These are phyloP conservation scores for Mycena venus DNA, from an alignment of 768 basidiomycete genomes.

Conservation along the genomic window DNA sequence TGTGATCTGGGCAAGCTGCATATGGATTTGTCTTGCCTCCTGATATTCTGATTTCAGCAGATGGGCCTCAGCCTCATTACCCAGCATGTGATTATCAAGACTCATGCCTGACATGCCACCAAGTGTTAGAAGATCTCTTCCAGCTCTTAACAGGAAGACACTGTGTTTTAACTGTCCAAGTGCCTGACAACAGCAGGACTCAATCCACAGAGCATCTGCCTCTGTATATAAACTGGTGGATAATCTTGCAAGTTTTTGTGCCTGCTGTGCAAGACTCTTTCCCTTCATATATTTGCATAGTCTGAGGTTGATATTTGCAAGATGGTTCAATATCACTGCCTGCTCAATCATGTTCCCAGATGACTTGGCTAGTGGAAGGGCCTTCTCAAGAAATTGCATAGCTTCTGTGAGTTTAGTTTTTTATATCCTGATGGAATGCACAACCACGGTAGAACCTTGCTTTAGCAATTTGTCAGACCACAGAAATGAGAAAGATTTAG, in stretches of 20 bases:
- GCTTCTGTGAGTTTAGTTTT: neutral
- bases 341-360: neutral
- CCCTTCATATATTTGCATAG: no score
- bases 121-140: neutral
- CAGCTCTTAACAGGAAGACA: neutral
- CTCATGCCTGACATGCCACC: neutral
- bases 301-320: neutral
- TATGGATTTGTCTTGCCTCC: neutral
- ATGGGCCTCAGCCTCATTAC: neutral
- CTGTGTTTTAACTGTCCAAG: neutral
- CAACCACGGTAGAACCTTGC: neutral
- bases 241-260: no score
- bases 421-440: neutral
- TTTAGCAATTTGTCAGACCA: neutral
- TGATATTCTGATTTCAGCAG: neutral
- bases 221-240: neutral
- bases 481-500: neutral
- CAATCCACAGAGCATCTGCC: neutral
- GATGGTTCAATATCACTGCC: neutral
- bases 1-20: neutral
- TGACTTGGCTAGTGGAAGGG: neutral
- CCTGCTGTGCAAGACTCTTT: no score
- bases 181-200: neutral
- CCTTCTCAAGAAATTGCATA: neutral
- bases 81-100: neutral